phyloP scores from a whole-genome alignment of 2,329 filamentous ascomycete genomes.

The Diaporthe ampelina region DNA sequence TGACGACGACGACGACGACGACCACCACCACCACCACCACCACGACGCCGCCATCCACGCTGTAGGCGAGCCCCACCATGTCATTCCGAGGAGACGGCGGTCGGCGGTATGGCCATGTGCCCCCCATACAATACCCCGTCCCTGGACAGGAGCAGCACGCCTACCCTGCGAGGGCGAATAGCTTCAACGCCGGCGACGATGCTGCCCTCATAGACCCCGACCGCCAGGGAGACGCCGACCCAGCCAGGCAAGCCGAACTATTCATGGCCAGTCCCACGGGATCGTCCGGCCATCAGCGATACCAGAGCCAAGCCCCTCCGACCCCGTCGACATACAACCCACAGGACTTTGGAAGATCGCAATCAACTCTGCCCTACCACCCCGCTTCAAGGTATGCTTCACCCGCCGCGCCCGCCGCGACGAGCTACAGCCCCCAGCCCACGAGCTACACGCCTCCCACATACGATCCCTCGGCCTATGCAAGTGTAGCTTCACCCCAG shows the following conservation, averaged over 20 bases:
- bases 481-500: slow-evolving; percentile 61
- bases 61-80: slow-evolving; percentile 57
- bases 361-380: slow-evolving; percentile 66
- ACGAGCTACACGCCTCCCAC: slow-evolving; percentile 65
- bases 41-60: not conserved
- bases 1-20: slow-evolving; percentile 26
- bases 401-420: slow-evolving; percentile 43
- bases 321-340: slow-evolving; percentile 77
- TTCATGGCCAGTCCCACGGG: slow-evolving; percentile 69
- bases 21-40: not conserved
- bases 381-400: slow-evolving; percentile 57
- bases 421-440: slow-evolving; percentile 55
- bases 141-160: slow-evolving; percentile 57
- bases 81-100: slow-evolving; percentile 75
- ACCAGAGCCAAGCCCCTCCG: slow-evolving; percentile 61
- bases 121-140: slow-evolving; percentile 74
- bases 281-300: slow-evolving; percentile 66
- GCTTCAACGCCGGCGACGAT: slow-evolving; percentile 85
- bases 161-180: slow-evolving; percentile 69
- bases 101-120: slow-evolving; percentile 75
- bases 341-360: slow-evolving; percentile 71
- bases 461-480: slow-evolving; percentile 74
- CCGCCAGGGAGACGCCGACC: slow-evolving; percentile 43
- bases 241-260: slow-evolving; percentile 69
- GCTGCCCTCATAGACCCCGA: slow-evolving; percentile 63